A percentile compares a stretch with the other conserved stretches of the same genome.
Conservation (phyloP, 2,329 filamentous ascomycete species). For the Helminthosporium solani region DNA sequence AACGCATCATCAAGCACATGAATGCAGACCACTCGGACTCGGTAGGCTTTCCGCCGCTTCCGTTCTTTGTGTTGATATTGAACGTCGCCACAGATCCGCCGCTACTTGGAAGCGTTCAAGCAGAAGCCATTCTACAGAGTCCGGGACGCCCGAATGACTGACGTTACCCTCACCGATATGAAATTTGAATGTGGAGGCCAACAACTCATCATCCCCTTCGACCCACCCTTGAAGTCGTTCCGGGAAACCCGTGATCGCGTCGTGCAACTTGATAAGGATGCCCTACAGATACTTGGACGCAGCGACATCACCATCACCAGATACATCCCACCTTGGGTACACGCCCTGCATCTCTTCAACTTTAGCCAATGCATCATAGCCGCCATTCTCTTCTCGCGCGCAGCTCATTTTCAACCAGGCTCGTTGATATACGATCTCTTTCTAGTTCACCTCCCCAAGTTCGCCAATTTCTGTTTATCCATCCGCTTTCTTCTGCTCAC, state of each 20-base stretch:
- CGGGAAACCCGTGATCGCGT: conserved; percentile 68
- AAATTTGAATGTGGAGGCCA: conserved; percentile 57
- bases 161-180: conserved; percentile 66
- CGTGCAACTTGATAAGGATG: conserved; percentile 69
- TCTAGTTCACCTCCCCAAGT: conserved; percentile 52
- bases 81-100: conserved; percentile 51
- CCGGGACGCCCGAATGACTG: conserved; percentile 60
- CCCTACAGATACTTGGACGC: conserved; percentile 61
- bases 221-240: conserved; percentile 69
- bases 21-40: conserved; percentile 78
- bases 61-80: conserved; percentile 6
- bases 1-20: conserved; percentile 78
- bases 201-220: conserved; percentile 59
- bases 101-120: conserved; percentile 75
- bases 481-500: conserved; percentile 61
- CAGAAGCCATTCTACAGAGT: conserved; percentile 58
- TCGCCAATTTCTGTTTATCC: conserved; percentile 59
- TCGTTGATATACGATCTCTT: conserved; percentile 44
- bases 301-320: conserved; percentile 57
- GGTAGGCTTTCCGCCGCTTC: conserved; percentile 34
- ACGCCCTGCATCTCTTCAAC: conserved; percentile 50
- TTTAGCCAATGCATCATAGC: conserved; percentile 49
- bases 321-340: conserved; percentile 52
- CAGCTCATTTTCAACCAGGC: conserved; percentile 36
- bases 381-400: conserved; percentile 31